Base-by-base conservation (phyloP, 495 filamentous ascomycete species). In the Daldinia loculata region DNA sequence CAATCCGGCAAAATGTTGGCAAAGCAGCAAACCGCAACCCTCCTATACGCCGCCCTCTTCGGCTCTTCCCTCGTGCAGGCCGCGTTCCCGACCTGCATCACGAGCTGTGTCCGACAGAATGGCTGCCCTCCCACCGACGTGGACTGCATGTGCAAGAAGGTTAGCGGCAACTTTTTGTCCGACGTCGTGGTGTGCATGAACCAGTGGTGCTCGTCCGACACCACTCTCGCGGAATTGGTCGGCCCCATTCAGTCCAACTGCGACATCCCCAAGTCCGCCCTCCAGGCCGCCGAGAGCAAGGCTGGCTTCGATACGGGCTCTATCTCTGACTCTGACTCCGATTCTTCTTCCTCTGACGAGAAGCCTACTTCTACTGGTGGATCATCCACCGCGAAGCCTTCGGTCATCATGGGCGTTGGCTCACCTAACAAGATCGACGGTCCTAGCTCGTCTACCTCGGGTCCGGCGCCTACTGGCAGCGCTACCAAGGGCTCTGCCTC, bases 181-280 rank as follows among this genome's bases (percentile, higher is more conserved):
- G 73, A 80, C 61, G 65, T 76, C 27, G 70, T 76, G 4, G 63
- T 77, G 32, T 81, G 80, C 61, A 80, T 80, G 69, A 78, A 77
- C 67, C 72, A 72, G 56, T 72, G 71, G 66, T 81, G 80, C 63
- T 55, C 77, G 34, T 59, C 73, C 19, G 52, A 66, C 38, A 66
- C 78, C 8, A 76, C 72, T 27, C 70, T 72, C 39, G 64, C 57
- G 22, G 66, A 78, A 27, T 63, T 81, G 26, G 43, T 80, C 19
- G 58, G 45, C 22, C 74, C 78, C 19, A 73, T 81, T 43, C 61
- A 74, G 67, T 27, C 75, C 36, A 45, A 48, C 7, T 81, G 80
- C 55, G 63, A 78, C 19, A 17, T 79, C 11, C 57, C 75, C 59
- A 45, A 74, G 67, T 55, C 60, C 8, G 70, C 74, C 63, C 66